Evolutionary conservation across 306 rosid genomes (phyloP).

Genomic region (Fagus sylvatica): DNA sequence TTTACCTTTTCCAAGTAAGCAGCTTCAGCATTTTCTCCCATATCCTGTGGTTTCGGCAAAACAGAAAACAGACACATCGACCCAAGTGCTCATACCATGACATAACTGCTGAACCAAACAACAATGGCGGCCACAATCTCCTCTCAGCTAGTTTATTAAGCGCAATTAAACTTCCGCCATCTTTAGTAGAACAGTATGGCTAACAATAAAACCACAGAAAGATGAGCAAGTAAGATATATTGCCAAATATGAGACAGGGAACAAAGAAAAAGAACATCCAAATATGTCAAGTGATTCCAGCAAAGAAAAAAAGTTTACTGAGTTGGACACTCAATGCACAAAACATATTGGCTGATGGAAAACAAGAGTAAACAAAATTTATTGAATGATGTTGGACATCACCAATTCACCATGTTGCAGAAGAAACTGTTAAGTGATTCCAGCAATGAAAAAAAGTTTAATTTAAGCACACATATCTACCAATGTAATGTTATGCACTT

Average conservation of each 20-base stretch:
- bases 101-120: slow-evolving; percentile 68
- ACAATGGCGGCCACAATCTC: slow-evolving; percentile 68
- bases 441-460: neutral
- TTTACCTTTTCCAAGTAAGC: slow-evolving; percentile 54
- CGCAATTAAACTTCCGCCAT: slow-evolving; percentile 47
- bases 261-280: neutral
- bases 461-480: neutral
- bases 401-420: neutral
- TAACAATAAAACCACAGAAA: slow-evolving; percentile 24
- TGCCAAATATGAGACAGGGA: too few species aligned
- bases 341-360: too few species aligned
- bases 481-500: slow-evolving; percentile 33
- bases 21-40: slow-evolving; percentile 64
- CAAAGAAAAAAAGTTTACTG: too few species aligned
- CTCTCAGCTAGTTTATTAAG: slow-evolving; percentile 53
- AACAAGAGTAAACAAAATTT: too few species aligned
- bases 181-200: slow-evolving; percentile 65
- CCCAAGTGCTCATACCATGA: slow-evolving; percentile 91
- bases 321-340: too few species aligned
- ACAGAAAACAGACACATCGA: slow-evolving; percentile 62
- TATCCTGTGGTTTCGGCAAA: slow-evolving; percentile 72
- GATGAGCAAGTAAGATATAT: neutral
- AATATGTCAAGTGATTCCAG: too few species aligned
- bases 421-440: neutral
- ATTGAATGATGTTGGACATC: neutral